Base-by-base conservation (phyloP, 768 basidiomycete species). In the Agrocybe chaxingu region DNA sequence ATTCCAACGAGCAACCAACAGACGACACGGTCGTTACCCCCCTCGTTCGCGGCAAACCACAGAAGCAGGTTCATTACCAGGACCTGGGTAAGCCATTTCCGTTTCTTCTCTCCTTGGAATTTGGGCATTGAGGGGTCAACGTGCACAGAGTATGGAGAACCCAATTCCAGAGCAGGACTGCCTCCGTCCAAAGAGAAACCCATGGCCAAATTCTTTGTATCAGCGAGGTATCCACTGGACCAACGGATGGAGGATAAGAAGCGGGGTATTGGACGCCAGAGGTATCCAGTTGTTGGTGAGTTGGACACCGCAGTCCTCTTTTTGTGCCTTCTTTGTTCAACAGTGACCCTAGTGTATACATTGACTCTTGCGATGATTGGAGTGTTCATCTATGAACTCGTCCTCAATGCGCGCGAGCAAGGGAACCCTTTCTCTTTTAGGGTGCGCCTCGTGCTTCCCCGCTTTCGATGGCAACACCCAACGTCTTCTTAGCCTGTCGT, bases 231-330 rank as follows among this genome's bases (percentile, higher is more conserved):
- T 50, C 86, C 87, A 4, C 36, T 88, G 30, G 81, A 89, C 53
- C 87, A 95, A 61, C 80, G 87, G 43, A 93, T 97, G 62, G 88
- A 94, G 62, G 78, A 90, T 62, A 96, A 96, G 75, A 87, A 80
- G 63, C 78, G 87, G 30, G 92, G 92, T 0, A 78, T 96, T 42
- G 89, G 88, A 6, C 77, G 89, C 16, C 96, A 98, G 68, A 80
- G 65, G 54, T 78, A 88, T 65, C 91, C 92, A 31, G 81, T 85
- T 54, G 77, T 86, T 38, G 88, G 92, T 92, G 44, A 38, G 70
- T 62, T 38, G 24, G 24, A 24, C 5, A 24, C 24, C 10, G 33
- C 8, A 29, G 33, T 47, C 8, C 30, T 47, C 43, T 44, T 30
- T 30, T 49, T 18, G 42, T 30, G 29, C 24, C 16, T 18, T 9